Base-by-base conservation (phyloP, 2,329 filamentous ascomycete species). In the Chalara sp. region DNA sequence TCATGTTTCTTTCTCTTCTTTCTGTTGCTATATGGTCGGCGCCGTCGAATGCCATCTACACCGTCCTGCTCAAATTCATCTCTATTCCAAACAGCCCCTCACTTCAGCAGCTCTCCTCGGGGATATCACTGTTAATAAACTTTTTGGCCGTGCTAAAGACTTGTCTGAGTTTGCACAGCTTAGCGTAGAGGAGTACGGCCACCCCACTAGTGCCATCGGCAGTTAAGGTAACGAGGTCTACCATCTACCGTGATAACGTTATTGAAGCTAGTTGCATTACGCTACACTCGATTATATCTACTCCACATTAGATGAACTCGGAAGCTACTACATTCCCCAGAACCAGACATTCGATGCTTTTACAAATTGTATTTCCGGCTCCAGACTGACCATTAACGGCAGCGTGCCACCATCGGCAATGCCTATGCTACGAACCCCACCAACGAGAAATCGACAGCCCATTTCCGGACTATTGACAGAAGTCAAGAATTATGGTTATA, bases 211-310 rank as follows among this genome's bases (percentile, higher is more conserved):
- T 39, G 35, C 3, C 3, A 39, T 39, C 35, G 35, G 35, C 35
- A 39, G 35, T 39, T n/a, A 39, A 39, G 35, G 35, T 39, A 39
- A 39, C 3, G 35, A 39, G 35, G 35, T 39, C 35, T 3, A 39
- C 35, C 35, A n/a, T 39, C 35, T 39, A 52, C 35, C 35, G 35
- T 3, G 65, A 68, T 1, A 76, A 76, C 32, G 58, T 68, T 73
- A 50, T 3, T 39, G 35, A 39, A 3, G 35, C 2, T 39, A n/a
- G 35, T 39, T 3, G 35, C 35, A 39, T 39, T 39, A 39, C n/a
- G 35, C 35, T 39, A 39, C 35, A 39, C 35, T 39, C 35, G 35
- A 39, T 39, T 39, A 39, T 39, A 39, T 39, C 35, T 37, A 39
- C 35, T 39, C 35, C 35, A 39, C 35, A 39, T 3, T 39, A 3